Conservation (phyloP, 2,329 filamentous ascomycete genomes). For the Macrophomina pseudophaseolina region DNA sequence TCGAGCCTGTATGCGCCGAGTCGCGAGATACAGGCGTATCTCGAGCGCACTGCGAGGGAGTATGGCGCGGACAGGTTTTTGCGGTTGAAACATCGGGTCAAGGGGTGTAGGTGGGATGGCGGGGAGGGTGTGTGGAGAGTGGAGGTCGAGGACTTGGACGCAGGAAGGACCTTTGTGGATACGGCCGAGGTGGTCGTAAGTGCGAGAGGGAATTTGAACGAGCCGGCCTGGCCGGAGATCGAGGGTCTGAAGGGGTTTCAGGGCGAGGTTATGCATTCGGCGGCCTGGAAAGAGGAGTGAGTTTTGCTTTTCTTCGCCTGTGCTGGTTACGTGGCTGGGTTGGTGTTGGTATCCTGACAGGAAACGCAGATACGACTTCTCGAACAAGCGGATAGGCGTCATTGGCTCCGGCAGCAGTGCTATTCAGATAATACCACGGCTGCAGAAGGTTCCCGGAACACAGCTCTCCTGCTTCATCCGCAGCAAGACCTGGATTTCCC, state of each 20-base stretch:
- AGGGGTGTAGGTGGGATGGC: constrained; percentile 41
- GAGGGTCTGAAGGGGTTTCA: constrained; percentile 39
- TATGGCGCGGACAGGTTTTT: constrained; percentile 46
- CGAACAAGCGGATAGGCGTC: constrained; percentile 41
- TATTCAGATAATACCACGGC: constrained; percentile 48
- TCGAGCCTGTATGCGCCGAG: constrained; percentile 48
- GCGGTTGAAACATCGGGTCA: constrained; percentile 43
- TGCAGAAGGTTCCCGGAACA: constrained; percentile 43
- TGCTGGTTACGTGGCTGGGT: background rate
- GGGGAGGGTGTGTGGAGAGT: constrained; percentile 44
- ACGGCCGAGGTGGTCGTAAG: constrained; percentile 38
- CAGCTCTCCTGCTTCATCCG: constrained; percentile 40
- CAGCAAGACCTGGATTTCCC: constrained; percentile 45
- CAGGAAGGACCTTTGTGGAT: constrained; percentile 36
- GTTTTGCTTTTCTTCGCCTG: background rate
- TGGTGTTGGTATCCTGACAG: background rate
- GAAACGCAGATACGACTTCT: constrained; percentile 36
- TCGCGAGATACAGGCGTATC: constrained; percentile 45
- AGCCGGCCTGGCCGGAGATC: constrained; percentile 41
- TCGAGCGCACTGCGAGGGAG: constrained; percentile 41
- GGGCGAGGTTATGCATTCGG: constrained; percentile 44
- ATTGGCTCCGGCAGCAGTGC: constrained; percentile 45
- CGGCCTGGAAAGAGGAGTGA: constrained; percentile 42
- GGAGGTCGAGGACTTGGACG: constrained; percentile 39
- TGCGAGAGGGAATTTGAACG: constrained; percentile 42